These are phyloP conservation scores for Sporothrix humicola DNA, from an alignment of 2,329 filamentous ascomycete species.

Conservation along the genomic window DNA sequence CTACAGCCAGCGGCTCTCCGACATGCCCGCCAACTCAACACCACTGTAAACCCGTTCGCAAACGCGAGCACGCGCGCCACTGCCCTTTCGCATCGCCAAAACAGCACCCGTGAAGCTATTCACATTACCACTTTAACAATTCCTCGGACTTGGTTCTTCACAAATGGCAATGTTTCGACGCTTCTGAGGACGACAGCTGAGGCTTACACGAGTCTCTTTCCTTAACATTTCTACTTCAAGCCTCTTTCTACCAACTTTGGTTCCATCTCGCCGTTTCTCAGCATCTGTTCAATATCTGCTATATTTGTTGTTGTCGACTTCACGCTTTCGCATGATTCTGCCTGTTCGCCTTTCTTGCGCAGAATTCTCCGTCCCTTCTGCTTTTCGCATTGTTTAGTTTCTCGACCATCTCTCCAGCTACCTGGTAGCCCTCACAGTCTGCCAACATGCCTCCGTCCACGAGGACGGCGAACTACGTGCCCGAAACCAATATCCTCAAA, in stretches of 20 bases:
- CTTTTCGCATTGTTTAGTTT: neutral
- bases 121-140: neutral
- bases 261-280: neutral
- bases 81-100: neutral
- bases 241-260: neutral
- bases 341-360: neutral
- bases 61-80: constrained; percentile 17
- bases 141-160: no score
- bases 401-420: no score
- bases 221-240: neutral
- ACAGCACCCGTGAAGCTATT: constrained; percentile 6
- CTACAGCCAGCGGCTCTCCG: neutral
- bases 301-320: neutral
- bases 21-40: neutral
- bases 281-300: neutral
- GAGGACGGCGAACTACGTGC: constrained; percentile 7
- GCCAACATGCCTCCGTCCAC: neutral
- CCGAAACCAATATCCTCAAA: constrained; percentile 45
- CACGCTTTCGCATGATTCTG: neutral
- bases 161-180: neutral
- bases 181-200: neutral
- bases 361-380: neutral
- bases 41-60: neutral
- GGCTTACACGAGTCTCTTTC: neutral
- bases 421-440: neutral